Evolutionary conservation across 305 asterid genomes (phyloP).

Genomic region (Fraxinus platypoda): DNA sequence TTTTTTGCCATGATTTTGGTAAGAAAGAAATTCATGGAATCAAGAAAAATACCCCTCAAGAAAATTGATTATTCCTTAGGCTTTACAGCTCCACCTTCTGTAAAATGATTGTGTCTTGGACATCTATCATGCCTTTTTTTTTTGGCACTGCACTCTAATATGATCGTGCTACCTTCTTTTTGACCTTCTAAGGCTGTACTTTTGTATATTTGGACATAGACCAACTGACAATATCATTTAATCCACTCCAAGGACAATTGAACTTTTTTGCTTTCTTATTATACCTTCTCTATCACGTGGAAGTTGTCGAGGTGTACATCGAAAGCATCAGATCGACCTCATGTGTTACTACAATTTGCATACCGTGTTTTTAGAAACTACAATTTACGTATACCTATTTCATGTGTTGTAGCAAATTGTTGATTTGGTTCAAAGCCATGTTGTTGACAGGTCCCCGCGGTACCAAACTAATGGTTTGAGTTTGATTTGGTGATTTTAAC

Average conservation of each 20-base stretch:
- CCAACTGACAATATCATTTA: neutral
- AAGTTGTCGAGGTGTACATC: neutral
- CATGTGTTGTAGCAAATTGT: neutral
- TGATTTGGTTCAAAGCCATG: neutral
- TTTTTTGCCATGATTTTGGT: neutral
- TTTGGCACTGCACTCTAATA: neutral
- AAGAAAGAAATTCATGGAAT: neutral
- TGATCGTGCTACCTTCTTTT: conserved; percentile 23
- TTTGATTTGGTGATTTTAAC: neutral
- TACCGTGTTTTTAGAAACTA: neutral
- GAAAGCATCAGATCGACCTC: neutral
- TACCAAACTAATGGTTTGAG: neutral
- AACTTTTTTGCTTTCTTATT: neutral
- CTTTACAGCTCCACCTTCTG: conserved; percentile 17
- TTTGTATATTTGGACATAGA: neutral
- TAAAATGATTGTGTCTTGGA: conserved; percentile 24
- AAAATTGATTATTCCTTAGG: neutral
- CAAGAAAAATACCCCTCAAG: neutral
- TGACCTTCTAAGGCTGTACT: conserved; percentile 1
- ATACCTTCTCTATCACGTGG: neutral
- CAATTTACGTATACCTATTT: neutral
- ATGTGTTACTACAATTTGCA: neutral
- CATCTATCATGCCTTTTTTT: neutral
- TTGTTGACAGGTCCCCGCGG: neutral
- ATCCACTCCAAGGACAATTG: neutral